phyloP scores from a whole-genome alignment of 768 basidiomycete genomes.

The Tephrocybe sp. region DNA sequence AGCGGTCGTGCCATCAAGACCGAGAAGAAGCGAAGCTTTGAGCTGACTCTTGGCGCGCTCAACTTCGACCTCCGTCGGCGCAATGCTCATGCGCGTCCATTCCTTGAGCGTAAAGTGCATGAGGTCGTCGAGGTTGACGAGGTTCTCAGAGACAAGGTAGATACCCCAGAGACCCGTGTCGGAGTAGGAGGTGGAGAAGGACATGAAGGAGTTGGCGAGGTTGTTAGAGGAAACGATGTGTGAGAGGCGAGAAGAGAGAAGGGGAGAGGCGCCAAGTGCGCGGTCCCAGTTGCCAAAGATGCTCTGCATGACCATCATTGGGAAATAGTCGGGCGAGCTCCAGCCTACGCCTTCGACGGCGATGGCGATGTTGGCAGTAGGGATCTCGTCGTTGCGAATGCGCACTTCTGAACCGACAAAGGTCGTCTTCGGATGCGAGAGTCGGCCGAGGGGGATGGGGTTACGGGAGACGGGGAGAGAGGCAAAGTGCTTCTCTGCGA shows the following conservation, averaged over 20 bases:
- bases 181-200: constrained; percentile 97
- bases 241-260: constrained; percentile 88
- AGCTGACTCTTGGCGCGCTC: constrained; percentile 98
- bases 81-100: constrained; percentile 93
- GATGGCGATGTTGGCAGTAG: constrained; percentile 91
- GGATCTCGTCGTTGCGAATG: constrained; percentile 86
- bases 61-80: constrained; percentile 81
- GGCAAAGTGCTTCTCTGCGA: constrained; percentile 93
- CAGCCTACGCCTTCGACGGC: constrained; percentile 98
- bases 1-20: constrained; percentile 94
- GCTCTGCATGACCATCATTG: constrained; percentile 97
- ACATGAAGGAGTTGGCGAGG: constrained; percentile 99
- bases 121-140: constrained; percentile 90
- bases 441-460: constrained; percentile 85
- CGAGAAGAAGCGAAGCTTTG: constrained; percentile 88
- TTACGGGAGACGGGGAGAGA: constrained; percentile 81
- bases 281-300: constrained; percentile 99
- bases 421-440: constrained; percentile 69
- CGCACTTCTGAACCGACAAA: constrained; percentile 97
- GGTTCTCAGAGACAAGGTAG: constrained; percentile 94
- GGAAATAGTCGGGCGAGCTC: constrained; percentile 98
- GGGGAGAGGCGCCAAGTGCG: constrained; percentile 84
- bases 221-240: constrained; percentile 90
- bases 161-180: constrained; percentile 99
- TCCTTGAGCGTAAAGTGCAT: constrained; percentile 92